Evolutionary conservation across 2,329 filamentous ascomycete species (phyloP), one percentile per base, ranked within the genome.

Genomic region (Epichloe sibirici): DNA sequence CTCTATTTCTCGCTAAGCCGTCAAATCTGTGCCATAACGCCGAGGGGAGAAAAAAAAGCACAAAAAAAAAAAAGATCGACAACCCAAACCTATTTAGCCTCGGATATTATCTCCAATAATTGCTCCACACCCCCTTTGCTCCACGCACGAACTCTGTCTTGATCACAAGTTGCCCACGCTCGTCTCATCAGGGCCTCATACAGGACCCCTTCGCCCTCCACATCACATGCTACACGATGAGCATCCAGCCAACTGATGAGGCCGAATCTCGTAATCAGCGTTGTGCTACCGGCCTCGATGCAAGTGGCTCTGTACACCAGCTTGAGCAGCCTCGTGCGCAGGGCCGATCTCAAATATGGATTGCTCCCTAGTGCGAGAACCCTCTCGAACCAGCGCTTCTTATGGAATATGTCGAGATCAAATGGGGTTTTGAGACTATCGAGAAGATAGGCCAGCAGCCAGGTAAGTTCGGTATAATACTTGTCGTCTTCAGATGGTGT

Each of bases 191-290:
- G 62, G 0, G 71, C 75, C 55, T 70, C 74, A 49, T 81, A 69
- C 25, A 81, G 66, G 17, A 71, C 69, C 0, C 66, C 68, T 57
- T 79, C 76, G 15, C 76, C 73, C 45, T 53, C 52, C 2, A 58
- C 56, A 2, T 59, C 65, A 49, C 70, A 73, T 3, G 71, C 66
- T 4, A 74, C 75, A 38, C 77, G 65, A 59, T 81, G 79, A 54
- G 78, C 77, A 54, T 84, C 76, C 8, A 91, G 73, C 90, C 89
- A 95, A 58, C 78, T 83, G 51, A 91, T 65, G 21, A 86, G 71
- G 15, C 86, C 88, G 44, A 85, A 83, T 53, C 90, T 75, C 1
- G 89, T 94, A 39, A 89, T 76, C 45, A 95, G 72, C n/a, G 86
- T 91, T 4, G 83, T 87, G 65, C 86, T 88, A 1, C 87, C 89